Conservation (phyloP, 805 yeast genomes). For the Candida krabiensis region DNA sequence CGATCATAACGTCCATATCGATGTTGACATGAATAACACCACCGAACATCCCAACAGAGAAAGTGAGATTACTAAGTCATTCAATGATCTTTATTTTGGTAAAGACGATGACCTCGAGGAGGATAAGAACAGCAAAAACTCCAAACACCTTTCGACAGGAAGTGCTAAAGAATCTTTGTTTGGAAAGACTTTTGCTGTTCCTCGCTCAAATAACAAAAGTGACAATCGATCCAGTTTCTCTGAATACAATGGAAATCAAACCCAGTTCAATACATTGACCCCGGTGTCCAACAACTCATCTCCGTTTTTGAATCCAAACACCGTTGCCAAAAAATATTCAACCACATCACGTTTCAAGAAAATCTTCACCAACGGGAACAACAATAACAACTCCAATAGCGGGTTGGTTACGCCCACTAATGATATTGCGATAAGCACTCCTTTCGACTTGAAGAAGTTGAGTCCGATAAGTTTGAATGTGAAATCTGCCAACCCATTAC, state of each 20-base stretch:
- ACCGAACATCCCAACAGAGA: constrained; percentile 16
- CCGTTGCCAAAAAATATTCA: constrained; percentile 17
- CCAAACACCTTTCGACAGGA: not conserved
- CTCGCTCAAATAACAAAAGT: not conserved
- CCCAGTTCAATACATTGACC: constrained; percentile 9
- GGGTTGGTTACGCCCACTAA: constrained; percentile 8
- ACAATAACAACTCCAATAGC: not conserved
- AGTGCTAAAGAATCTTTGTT: not conserved
- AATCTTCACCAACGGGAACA: constrained; percentile 17
- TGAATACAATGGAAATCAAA: not conserved
- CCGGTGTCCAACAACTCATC: constrained; percentile 21
- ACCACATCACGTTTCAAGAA: constrained; percentile 25
- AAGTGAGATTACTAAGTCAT: constrained; percentile 33
- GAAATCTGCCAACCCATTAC: constrained; percentile 6
- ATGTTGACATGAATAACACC: constrained; percentile 7
- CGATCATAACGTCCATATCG: not conserved
- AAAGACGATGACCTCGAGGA: constrained; percentile 13
- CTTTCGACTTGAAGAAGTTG: constrained; percentile 20
- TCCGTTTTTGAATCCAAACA: constrained; percentile 26
- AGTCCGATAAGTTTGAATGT: constrained; percentile 15
- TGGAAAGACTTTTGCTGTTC: not conserved
- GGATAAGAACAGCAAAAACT: constrained; percentile 3
- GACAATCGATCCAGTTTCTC: not conserved
- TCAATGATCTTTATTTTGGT: constrained; percentile 33
- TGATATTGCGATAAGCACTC: constrained; percentile 14